A percentile compares a stretch with the other conserved stretches of the same genome.
Conservation (phyloP, 176 grass and related monocot species). For the Carex cristatella region DNA sequence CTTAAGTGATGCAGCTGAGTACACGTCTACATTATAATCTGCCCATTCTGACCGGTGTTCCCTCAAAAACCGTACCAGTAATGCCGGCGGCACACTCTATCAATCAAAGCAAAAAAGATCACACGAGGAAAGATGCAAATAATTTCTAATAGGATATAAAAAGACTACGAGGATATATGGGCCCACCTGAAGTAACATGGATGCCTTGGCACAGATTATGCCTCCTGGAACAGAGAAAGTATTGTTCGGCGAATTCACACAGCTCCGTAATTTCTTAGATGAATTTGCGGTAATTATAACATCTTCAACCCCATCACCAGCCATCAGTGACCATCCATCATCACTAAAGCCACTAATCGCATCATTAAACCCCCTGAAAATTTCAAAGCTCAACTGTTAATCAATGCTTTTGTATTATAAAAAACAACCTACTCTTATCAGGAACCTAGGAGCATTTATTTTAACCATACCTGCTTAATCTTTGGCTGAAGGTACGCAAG, state of each 20-base stretch:
- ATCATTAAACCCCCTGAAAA: conserved; percentile 90
- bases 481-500: conserved; percentile 83
- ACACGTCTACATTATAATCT: conserved; percentile 91
- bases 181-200: conserved; percentile 89
- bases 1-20: conserved; percentile 72
- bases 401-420: background rate
- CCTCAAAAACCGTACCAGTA: conserved; percentile 77
- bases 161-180: conserved; percentile 4
- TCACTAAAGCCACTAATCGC: conserved; percentile 95
- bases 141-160: background rate
- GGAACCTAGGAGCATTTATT: conserved; percentile 7
- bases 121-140: background rate
- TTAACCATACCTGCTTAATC: conserved; percentile 62
- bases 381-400: background rate
- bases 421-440: background rate
- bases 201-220: conserved; percentile 95
- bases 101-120: conserved; percentile 23
- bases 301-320: conserved; percentile 78
- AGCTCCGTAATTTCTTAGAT: conserved; percentile 56
- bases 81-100: conserved; percentile 86
- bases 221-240: conserved; percentile 60
- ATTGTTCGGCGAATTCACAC: conserved; percentile 30
- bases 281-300: conserved; percentile 73
- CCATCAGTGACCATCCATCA: conserved; percentile 91
- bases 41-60: conserved; percentile 98